phyloP scores from a whole-genome alignment of 768 basidiomycete species.

The Exidia glandulosa region DNA sequence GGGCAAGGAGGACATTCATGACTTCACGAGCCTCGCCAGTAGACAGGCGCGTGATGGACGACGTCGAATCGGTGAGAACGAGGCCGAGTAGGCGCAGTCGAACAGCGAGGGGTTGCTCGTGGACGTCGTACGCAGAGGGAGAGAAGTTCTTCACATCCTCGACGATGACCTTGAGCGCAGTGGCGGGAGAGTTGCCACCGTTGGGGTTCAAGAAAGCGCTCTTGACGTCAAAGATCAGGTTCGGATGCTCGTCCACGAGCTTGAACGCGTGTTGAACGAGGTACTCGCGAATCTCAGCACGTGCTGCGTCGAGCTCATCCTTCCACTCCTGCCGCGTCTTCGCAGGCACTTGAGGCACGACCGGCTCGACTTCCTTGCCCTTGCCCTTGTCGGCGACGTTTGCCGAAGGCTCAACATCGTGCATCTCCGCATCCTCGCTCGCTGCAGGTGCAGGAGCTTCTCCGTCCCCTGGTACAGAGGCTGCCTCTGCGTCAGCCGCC shows the following conservation, averaged over 20 bases:
- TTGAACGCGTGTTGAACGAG: constrained; percentile 61
- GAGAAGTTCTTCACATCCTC: constrained; percentile 68
- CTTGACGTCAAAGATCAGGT: constrained; percentile 82
- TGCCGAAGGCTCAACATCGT: constrained; percentile 14
- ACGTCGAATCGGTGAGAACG: constrained; percentile 64
- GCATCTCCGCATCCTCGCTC: constrained; percentile 17
- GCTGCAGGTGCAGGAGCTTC: background rate
- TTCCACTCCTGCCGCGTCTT: constrained; percentile 55
- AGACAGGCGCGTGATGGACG: constrained; percentile 34
- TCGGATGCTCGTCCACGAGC: constrained; percentile 78
- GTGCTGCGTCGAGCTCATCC: constrained; percentile 49
- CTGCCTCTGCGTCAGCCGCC: constrained; percentile 7
- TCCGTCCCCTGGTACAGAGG: constrained; percentile 2
- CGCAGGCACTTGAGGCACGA: constrained; percentile 12
- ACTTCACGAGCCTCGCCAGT: constrained; percentile 42
- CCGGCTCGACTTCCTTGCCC: constrained; percentile 11
- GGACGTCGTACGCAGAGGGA: constrained; percentile 49
- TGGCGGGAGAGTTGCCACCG: constrained; percentile 40
- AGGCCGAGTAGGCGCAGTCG: constrained; percentile 80
- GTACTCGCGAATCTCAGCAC: constrained; percentile 52
- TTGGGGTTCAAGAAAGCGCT: constrained; percentile 63
- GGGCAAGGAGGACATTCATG: constrained; percentile 56
- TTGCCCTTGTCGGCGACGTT: constrained; percentile 18
- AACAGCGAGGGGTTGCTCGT: constrained; percentile 69
- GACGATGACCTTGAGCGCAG: constrained; percentile 61